A percentile compares a stretch with the other conserved stretches of the same genome.
Conservation (phyloP, 1,139 yeast genomes). For the Blastobotrys serpentis region DNA sequence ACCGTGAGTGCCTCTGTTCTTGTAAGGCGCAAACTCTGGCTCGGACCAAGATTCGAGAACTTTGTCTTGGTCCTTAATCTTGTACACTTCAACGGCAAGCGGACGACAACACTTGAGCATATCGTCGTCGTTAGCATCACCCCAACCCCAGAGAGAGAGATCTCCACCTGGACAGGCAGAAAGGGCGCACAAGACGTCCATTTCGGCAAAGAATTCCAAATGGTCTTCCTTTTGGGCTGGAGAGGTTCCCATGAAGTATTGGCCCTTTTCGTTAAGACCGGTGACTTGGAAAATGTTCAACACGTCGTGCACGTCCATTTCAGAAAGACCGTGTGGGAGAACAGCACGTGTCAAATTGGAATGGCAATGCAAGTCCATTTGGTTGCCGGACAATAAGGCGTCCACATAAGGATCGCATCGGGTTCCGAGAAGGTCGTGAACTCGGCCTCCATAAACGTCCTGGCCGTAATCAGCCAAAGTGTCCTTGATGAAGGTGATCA, state of each 20-base stretch:
- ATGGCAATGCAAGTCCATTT: constrained; percentile 66
- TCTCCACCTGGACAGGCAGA: constrained; percentile 75
- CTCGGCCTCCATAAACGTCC: constrained; percentile 65
- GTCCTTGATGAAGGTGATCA: constrained; percentile 63
- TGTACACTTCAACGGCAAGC: constrained; percentile 59
- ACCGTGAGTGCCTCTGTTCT: constrained; percentile 53
- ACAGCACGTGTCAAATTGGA: constrained; percentile 61
- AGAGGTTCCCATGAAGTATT: constrained; percentile 68
- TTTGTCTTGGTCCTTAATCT: constrained; percentile 44
- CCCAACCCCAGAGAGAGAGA: constrained; percentile 70
- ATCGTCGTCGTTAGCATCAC: constrained; percentile 51
- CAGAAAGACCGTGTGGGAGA: constrained; percentile 58
- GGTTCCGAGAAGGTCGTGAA: constrained; percentile 66
- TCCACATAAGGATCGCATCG: constrained; percentile 71
- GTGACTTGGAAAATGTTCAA: constrained; percentile 69
- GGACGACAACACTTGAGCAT: constrained; percentile 66
- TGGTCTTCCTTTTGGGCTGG: constrained; percentile 59
- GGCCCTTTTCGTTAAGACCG: constrained; percentile 63
- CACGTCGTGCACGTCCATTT: constrained; percentile 67
- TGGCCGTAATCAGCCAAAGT: constrained; percentile 53
- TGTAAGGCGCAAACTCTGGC: constrained; percentile 51
- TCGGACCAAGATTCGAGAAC: constrained; percentile 51
- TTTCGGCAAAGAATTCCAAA: constrained; percentile 67
- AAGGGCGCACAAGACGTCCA: constrained; percentile 61
- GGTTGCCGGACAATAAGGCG: constrained; percentile 54